phyloP scores from a whole-genome alignment of 495 filamentous ascomycete genomes.

The Daldinia caldariorum region DNA sequence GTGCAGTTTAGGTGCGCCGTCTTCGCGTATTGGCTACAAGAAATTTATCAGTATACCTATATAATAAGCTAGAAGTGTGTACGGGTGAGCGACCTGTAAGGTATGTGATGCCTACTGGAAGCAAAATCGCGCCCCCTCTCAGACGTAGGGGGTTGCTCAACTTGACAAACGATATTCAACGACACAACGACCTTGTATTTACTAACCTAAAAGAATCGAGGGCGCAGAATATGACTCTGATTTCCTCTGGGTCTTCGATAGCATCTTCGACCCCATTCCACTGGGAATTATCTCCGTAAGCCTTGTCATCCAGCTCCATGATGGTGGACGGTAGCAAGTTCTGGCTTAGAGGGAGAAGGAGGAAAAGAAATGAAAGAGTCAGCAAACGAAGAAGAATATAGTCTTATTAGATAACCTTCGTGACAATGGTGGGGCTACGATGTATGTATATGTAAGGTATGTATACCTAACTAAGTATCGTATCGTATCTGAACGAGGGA shows the following conservation, averaged over 20 bases:
- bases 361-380: not conserved
- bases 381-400: constrained; percentile 3
- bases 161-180: constrained; percentile 12
- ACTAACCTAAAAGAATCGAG: constrained; percentile 89
- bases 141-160: constrained; percentile 19
- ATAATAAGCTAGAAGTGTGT: constrained; percentile 10
- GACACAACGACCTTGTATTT: constrained; percentile 38
- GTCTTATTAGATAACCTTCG: constrained; percentile 6
- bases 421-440: not conserved
- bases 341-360: not conserved
- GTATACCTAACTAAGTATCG: too few relatives aligned
- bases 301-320: constrained; percentile 30
- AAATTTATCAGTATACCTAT: constrained; percentile 26
- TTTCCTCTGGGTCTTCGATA: constrained; percentile 77
- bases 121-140: constrained; percentile 36
- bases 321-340: constrained; percentile 10
- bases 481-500: constrained; percentile 5
- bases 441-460: not conserved
- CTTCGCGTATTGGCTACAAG: constrained; percentile 79
- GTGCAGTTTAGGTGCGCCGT: constrained; percentile 86
- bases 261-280: constrained; percentile 70
- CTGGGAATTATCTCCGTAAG: constrained; percentile 46
- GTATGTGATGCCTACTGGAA: constrained; percentile 32
- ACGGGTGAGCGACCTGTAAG: constrained; percentile 22
- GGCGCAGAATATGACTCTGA: constrained; percentile 75